Percentiles rank a stretch among this genome's conserved stretches.
Evolutionary conservation across 2,329 filamentous ascomycete genomes (phyloP).

Genomic region (Sclerotiophoma versabilis): DNA sequence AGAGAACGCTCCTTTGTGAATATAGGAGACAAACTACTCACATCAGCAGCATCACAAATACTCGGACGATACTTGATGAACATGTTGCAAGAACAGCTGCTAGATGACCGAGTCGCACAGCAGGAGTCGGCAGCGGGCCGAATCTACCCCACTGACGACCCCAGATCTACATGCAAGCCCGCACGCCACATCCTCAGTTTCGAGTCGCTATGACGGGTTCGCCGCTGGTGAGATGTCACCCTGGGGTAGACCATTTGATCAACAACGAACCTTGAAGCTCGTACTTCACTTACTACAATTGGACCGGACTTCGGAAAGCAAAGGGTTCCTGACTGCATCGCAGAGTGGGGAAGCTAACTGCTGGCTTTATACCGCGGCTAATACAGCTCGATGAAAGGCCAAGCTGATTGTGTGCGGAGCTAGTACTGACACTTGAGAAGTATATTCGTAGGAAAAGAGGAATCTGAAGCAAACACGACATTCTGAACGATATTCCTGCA

Average conservation of each 20-base stretch:
- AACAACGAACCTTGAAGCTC: background rate
- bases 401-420: background rate
- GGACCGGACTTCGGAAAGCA: background rate
- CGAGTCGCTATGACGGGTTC: conserved; percentile 1
- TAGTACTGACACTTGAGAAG: background rate
- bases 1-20: too few relatives aligned
- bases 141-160: conserved; percentile 11
- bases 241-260: background rate
- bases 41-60: too few relatives aligned
- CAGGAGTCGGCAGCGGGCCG: conserved; percentile 1
- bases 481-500: background rate
- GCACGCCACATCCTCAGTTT: conserved; percentile 10
- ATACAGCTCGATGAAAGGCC: background rate
- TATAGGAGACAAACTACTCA: too few relatives aligned
- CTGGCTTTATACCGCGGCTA: background rate
- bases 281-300: background rate
- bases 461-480: too few relatives aligned
- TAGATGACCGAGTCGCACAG: background rate
- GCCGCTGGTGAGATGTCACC: background rate
- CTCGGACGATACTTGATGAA: too few relatives aligned
- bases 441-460: background rate
- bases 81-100: too few relatives aligned
- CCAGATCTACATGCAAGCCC: conserved; percentile 2
- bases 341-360: conserved; percentile 4
- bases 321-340: background rate